These are phyloP conservation scores for Hyphopichia buzzinii DNA, from an alignment of 1,139 yeast genomes.

Conservation along the genomic window DNA sequence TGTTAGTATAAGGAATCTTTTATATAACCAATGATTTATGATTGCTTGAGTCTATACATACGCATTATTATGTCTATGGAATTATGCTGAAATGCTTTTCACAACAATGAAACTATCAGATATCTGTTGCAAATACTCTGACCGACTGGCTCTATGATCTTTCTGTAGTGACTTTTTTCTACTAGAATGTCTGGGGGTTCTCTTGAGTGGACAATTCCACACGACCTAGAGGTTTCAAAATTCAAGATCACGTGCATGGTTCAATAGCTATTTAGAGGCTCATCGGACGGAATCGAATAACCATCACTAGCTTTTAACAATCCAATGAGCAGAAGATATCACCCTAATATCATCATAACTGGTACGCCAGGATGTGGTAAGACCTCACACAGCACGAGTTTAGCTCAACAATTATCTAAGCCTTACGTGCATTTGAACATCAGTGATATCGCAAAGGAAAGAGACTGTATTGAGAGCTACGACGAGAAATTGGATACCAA, in stretches of 20 bases:
- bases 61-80: background rate
- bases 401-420: conserved; percentile 49
- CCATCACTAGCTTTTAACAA: too few species aligned
- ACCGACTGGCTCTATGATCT: too few species aligned
- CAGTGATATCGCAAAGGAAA: conserved; percentile 78
- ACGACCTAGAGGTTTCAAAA: background rate
- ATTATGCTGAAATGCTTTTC: background rate
- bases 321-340: conserved; percentile 39
- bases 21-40: background rate
- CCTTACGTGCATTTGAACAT: conserved; percentile 61
- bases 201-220: background rate
- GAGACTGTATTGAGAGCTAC: conserved; percentile 76
- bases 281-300: too few species aligned
- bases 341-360: conserved; percentile 84
- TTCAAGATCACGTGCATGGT: too few species aligned
- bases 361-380: conserved; percentile 99
- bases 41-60: background rate
- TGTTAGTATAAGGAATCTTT: conserved; percentile 1
- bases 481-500: conserved; percentile 83
- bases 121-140: too few species aligned
- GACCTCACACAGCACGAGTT: conserved; percentile 72
- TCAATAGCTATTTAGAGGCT: background rate
- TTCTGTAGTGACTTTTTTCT: background rate
- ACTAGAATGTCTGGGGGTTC: too few species aligned
- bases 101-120: background rate